Evolutionary conservation across 2,329 filamentous ascomycete genomes (phyloP).

Genomic region (Cryphonectria carpinicola): DNA sequence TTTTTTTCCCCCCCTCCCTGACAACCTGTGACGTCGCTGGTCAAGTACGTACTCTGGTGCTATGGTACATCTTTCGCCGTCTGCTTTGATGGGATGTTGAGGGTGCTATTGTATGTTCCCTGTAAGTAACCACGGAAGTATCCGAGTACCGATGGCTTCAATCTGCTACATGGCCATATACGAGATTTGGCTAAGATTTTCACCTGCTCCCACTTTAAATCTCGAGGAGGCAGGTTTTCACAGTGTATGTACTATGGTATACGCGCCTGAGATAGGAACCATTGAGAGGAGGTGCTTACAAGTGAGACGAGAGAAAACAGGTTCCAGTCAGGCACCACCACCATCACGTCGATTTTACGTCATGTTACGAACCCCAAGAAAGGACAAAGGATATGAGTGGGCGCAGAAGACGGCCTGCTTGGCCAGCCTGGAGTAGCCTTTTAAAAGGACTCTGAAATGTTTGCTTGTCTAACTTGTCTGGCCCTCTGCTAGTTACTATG

Average conservation of each 20-base stretch:
- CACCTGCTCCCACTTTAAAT: neutral
- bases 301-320: neutral
- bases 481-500: neutral
- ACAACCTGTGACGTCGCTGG: neutral
- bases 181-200: neutral
- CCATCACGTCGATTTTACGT: slow-evolving; percentile 2
- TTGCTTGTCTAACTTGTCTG: neutral
- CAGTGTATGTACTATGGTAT: neutral
- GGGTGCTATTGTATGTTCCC: neutral
- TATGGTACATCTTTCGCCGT: neutral
- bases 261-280: neutral
- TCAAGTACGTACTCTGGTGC: neutral
- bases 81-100: neutral
- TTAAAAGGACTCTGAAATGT: neutral
- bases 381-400: neutral
- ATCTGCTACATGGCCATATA: neutral
- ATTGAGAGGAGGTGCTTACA: neutral
- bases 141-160: neutral
- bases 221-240: neutral
- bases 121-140: neutral
- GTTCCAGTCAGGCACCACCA: neutral
- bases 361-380: neutral
- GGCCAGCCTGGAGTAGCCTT: neutral
- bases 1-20: neutral
- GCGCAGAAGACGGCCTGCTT: neutral